Evolutionary conservation across 768 basidiomycete species (phyloP).

Genomic region (Amanita polypyramis): DNA sequence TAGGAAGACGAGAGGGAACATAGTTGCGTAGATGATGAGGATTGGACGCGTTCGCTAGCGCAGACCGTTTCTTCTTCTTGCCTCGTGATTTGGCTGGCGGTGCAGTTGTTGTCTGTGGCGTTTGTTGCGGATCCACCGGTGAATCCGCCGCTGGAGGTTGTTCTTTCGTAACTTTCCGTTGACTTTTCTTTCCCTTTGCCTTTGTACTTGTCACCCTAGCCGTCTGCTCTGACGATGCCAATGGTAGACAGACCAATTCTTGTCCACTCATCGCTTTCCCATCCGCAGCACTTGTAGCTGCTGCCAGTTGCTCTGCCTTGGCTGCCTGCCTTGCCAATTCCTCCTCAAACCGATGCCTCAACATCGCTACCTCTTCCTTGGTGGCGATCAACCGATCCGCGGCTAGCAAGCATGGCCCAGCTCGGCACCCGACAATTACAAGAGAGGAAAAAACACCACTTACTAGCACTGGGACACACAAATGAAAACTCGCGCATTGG

Average conservation of each 20-base stretch:
- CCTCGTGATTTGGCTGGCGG: not conserved
- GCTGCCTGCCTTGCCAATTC: slow-evolving; percentile 65
- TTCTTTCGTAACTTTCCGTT: not conserved
- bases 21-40: slow-evolving; percentile 95
- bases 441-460: slow-evolving; percentile 31
- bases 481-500: slow-evolving; percentile 50
- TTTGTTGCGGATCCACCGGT: not conserved
- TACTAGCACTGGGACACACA: slow-evolving; percentile 55
- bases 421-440: slow-evolving; percentile 14
- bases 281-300: slow-evolving; percentile 16
- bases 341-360: slow-evolving; percentile 60
- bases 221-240: not conserved
- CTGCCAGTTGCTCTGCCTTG: slow-evolving; percentile 46
- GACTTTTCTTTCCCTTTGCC: not conserved
- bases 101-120: not conserved
- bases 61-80: slow-evolving; percentile 94
- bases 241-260: not conserved
- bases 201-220: not conserved
- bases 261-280: not conserved
- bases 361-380: slow-evolving; percentile 53
- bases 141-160: not conserved
- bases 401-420: slow-evolving; percentile 29
- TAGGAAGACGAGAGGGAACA: slow-evolving; percentile 72
- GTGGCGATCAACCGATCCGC: slow-evolving; percentile 62
- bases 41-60: slow-evolving; percentile 87